phyloP scores from a whole-genome alignment of 768 basidiomycete genomes.

The Hortiboletus campestris region DNA sequence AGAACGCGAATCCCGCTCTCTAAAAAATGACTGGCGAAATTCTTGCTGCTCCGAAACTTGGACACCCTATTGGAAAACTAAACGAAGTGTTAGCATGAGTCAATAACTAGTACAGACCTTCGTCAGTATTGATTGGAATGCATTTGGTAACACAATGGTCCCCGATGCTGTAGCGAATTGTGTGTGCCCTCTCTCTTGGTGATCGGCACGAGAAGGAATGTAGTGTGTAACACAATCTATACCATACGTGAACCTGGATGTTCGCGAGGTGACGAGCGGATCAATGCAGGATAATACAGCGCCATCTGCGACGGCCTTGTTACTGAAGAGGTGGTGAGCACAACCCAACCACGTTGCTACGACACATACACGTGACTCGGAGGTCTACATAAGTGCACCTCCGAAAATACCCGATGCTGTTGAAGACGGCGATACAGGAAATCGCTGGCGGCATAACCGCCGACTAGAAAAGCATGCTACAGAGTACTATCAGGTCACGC shows the following conservation, averaged over 20 bases:
- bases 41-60: constrained; percentile 22
- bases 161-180: constrained; percentile 28
- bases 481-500: neutral
- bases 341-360: no score
- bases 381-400: constrained; percentile 45
- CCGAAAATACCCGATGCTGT: constrained; percentile 32
- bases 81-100: neutral
- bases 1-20: neutral
- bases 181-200: constrained; percentile 30
- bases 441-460: constrained; percentile 49
- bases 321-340: constrained; percentile 1
- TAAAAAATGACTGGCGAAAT: constrained; percentile 12
- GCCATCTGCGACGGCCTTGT: constrained; percentile 4
- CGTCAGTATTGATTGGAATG: constrained; percentile 37
- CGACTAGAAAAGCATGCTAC: constrained; percentile 48
- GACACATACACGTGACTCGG: constrained; percentile 46
- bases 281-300: constrained; percentile 35
- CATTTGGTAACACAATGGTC: constrained; percentile 26
- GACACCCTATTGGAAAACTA: constrained; percentile 1
- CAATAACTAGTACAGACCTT: constrained; percentile 17
- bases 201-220: constrained; percentile 32
- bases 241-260: constrained; percentile 43
- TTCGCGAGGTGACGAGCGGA: constrained; percentile 43
- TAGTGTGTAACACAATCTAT: constrained; percentile 28
- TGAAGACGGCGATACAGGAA: constrained; percentile 45